These are phyloP conservation scores for Wallacemonas sp. DNA, from an alignment of 208 protist genomes.

Conservation along the genomic window DNA sequence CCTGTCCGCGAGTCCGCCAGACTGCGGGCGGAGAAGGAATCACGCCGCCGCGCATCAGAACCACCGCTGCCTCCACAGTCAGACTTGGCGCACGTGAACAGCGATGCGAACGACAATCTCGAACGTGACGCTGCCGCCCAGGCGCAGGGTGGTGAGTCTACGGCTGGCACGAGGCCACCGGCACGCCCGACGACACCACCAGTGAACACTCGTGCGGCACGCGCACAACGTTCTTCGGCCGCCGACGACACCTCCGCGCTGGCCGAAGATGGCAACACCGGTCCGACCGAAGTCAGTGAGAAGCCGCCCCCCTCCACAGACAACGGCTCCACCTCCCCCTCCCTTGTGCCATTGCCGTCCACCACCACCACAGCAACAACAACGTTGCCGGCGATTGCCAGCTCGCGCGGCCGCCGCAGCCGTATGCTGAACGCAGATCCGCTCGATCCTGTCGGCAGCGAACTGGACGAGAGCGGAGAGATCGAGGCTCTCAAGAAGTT, in stretches of 20 bases:
- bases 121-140: background rate
- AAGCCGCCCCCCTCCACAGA: too few species aligned
- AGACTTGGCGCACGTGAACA: too few species aligned
- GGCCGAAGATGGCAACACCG: too few species aligned
- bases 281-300: too few species aligned
- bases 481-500: conserved; percentile 44
- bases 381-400: background rate
- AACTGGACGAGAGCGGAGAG: conserved; percentile 32
- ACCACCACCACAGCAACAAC: conserved; percentile 1
- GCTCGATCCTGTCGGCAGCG: background rate
- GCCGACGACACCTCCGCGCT: too few species aligned
- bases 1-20: background rate
- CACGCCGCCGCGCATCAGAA: background rate
- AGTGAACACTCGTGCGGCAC: background rate
- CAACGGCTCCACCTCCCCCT: too few species aligned
- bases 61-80: background rate
- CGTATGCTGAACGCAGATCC: background rate
- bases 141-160: too few species aligned
- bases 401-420: conserved; percentile 1
- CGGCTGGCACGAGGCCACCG: too few species aligned
- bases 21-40: background rate
- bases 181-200: background rate
- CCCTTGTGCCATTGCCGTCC: background rate
- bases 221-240: too few species aligned
- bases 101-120: too few species aligned